Evolutionary conservation across 2,329 filamentous ascomycete genomes (phyloP).

Genomic region (Neofusicoccum sp.): DNA sequence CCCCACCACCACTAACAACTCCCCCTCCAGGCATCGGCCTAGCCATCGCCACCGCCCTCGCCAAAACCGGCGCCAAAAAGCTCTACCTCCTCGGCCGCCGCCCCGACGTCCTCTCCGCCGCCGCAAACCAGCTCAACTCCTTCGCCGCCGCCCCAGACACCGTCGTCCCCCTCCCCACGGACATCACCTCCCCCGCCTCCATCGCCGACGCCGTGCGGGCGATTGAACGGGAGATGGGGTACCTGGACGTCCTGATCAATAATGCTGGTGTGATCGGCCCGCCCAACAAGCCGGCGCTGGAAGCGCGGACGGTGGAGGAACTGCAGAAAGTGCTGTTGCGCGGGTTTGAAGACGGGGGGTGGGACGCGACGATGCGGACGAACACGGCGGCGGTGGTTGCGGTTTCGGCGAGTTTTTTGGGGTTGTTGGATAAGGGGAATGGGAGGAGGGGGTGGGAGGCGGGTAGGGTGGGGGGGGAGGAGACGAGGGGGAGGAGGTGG

Average conservation of each 20-base stretch:
- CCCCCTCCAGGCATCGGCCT: conserved; percentile 39
- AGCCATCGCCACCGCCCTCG: conserved; percentile 45
- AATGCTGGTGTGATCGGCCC: conserved; percentile 55
- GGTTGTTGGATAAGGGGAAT: conserved; percentile 49
- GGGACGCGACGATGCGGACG: conserved; percentile 24
- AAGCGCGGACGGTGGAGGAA: conserved; percentile 47
- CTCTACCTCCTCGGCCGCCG: conserved; percentile 51
- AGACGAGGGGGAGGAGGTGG: conserved; percentile 28
- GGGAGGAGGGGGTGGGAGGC: conserved; percentile 43
- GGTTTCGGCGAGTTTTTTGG: conserved; percentile 49
- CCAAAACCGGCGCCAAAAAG: conserved; percentile 44
- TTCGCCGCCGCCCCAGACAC: conserved; percentile 21
- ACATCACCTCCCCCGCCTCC: conserved; percentile 44
- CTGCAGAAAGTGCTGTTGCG: conserved; percentile 45
- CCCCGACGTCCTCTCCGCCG: conserved; percentile 43
- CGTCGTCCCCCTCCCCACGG: conserved; percentile 47
- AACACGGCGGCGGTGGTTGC: conserved; percentile 50
- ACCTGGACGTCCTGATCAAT: conserved; percentile 56
- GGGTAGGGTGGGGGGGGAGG: conserved; percentile 33
- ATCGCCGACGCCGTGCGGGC: conserved; percentile 45
- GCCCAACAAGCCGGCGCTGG: conserved; percentile 43
- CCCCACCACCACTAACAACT: conserved; percentile 33
- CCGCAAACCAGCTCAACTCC: conserved; percentile 37
- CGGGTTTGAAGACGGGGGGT: conserved; percentile 27
- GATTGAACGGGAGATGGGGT: conserved; percentile 46